Percentiles rank a stretch among this genome's conserved stretches.
phyloP scores from a whole-genome alignment of 805 yeast species.

The Kluyveromyces starmeri region DNA sequence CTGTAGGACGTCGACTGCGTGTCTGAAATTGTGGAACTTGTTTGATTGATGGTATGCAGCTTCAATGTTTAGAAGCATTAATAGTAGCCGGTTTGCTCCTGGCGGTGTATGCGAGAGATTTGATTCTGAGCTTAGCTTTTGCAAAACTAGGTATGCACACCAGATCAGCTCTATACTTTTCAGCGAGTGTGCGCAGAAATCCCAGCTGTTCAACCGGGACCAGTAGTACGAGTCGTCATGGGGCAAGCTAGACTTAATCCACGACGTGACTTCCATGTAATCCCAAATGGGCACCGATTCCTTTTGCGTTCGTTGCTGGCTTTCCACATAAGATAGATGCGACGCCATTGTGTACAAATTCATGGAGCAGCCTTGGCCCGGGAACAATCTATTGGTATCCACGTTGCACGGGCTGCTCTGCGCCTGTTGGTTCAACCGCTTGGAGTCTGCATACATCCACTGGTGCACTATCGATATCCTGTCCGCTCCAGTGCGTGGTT shows the following conservation, averaged over 20 bases:
- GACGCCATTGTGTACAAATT: constrained; percentile 24
- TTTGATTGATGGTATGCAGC: constrained; percentile 77
- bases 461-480: constrained; percentile 22
- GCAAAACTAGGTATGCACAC: constrained; percentile 21
- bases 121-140: constrained; percentile 14
- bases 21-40: constrained; percentile 91
- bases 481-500: not conserved
- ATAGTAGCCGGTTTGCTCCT: constrained; percentile 40
- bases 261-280: not conserved
- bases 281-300: constrained; percentile 1
- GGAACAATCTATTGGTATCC: constrained; percentile 7
- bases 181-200: constrained; percentile 23
- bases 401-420: constrained; percentile 4
- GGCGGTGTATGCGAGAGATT: constrained; percentile 4
- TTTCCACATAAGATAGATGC: constrained; percentile 11
- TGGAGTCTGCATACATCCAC: constrained; percentile 22
- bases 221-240: constrained; percentile 12
- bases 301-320: not conserved
- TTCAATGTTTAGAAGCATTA: constrained; percentile 58
- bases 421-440: not conserved
- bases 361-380: constrained; percentile 8
- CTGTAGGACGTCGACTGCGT: constrained; percentile 92
- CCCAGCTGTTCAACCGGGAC: constrained; percentile 20
- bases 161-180: constrained; percentile 20
- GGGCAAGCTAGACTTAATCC: constrained; percentile 5